Base-by-base conservation (phyloP, 2,329 filamentous ascomycete genomes). In the Xylaria sp. region DNA sequence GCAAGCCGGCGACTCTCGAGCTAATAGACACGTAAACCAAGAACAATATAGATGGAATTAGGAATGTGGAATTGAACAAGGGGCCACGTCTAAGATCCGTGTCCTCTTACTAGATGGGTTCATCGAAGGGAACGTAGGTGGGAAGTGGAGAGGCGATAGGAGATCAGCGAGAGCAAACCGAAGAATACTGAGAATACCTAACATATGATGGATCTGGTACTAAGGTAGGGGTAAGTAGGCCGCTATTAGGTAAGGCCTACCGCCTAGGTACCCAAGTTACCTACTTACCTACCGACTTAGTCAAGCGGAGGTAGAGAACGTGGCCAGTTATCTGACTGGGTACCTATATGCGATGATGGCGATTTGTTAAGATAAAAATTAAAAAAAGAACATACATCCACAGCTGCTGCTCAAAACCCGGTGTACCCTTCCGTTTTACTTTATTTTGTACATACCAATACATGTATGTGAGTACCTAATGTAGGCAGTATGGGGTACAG, bases 71-170 rank as follows among this genome's bases (percentile, higher is more conserved):
- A 44, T 51, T 36, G 23, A 20, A 54, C 26, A 13, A 28, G 65
- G 38, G 20, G 26, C 33, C 26, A 13, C 49, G 6, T 36, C 38
- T 9, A 15, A 46, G n/a, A 33, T 36, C 49, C 20, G 17, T 57
- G 59, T 51, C 53, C 33, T 44, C 40, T 46, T 33, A n/a, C 31
- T 13, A 38, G 13, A 28, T 28, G 23, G 36, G 20, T 23, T 57
- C 44, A 53, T 59, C 10, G 11, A 56, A 51, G 38, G 51, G 51
- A 54, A 13, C n/a, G 31, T 56, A 23, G 53, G 53, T 56, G 33
- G 31, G 9, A 15, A 23, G 53, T 28, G 31, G 53, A 56, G n/a
- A 56, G 53, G n/a, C 31, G 20, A 28, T 33, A 33, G 20, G 17
- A 9, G 48, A 53, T 56, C 1, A 11, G 15, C 31, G 53, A 56